Evolutionary conservation across 345 rosid species (phyloP), one percentile per base, ranked within the genome.

Genomic region (Lepidium africanum): DNA sequence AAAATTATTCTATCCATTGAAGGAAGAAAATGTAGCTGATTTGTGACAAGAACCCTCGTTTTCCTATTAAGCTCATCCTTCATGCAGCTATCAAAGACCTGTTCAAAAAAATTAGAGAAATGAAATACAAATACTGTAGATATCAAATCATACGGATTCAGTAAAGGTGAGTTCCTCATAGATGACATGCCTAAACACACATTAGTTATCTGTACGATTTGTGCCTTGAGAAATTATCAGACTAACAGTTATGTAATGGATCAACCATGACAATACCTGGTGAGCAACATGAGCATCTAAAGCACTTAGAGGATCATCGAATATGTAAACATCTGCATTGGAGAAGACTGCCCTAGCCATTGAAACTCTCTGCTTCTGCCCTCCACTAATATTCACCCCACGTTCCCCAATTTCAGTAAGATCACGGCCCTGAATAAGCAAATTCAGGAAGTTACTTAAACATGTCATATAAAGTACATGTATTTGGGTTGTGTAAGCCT

Each of bases 341-440:
- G 99, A 83, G 80, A 91, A 94, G 61, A 94, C 85, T 71, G 99
- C 99, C 72, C 99, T 85, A 48, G 99, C 99, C 95, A 94, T 87
- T 45, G 99, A 91, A 74, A 94, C 87, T 81, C 99, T 91, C 81
- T 90, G 99, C 81, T 94, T 94, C 58, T 94, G 99, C 74, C 99
- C 99, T 60, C 99, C 99, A 73, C 99, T 94, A 27, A 94, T 87
- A 79, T 94, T 94, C 51, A 94, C 99, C 66, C 99, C 99, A 75
- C 99, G 88, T 78, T 94, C 99, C 63, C 97, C 99, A 73, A 94
- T 94, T 84, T 94, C 99, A 0, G 97, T 85, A 61, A 83, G 80
- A 84, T 94, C 99, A 70, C 81, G 88, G 12, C 88, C 95, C 99
- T 94, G 78, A 62, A 65, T 60, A 72, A 33, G 47, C 6, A 12